Conservation (phyloP, 257 asterid genomes). For the Verbena officinalis region DNA sequence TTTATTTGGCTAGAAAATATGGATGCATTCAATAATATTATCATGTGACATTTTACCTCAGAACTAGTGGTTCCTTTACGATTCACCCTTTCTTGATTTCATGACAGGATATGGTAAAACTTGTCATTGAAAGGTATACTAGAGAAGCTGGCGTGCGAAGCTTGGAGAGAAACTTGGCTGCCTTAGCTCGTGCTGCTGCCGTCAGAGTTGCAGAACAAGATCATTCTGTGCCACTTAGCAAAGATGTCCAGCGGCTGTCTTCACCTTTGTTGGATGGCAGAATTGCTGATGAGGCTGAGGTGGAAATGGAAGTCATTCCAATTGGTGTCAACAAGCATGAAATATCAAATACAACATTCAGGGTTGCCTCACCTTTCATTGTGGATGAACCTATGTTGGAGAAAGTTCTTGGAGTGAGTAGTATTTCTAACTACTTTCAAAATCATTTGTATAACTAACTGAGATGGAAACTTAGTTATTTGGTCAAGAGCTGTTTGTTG, state of each 20-base stretch:
- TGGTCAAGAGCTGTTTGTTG: conserved; percentile 23
- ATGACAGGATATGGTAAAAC: conserved; percentile 77
- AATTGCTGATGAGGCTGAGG: conserved; percentile 91
- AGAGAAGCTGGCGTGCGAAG: conserved; percentile 99
- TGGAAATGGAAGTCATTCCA: conserved; percentile 97
- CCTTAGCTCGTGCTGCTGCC: conserved; percentile 99
- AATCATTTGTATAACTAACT: not conserved
- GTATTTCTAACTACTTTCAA: conserved; percentile 18
- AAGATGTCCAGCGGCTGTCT: conserved; percentile 81
- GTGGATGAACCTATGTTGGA: conserved; percentile 96
- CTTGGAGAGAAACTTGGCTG: conserved; percentile 95
- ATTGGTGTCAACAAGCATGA: conserved; percentile 84
- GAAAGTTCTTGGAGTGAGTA: conserved; percentile 95
- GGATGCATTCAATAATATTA: not conserved
- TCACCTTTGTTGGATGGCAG: conserved; percentile 83
- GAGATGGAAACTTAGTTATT: conserved; percentile 27
- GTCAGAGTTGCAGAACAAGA: conserved; percentile 90
- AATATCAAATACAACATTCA: conserved; percentile 72
- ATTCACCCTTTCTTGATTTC: conserved; percentile 33
- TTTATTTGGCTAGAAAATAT: conserved; percentile 10
- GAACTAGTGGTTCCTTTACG: conserved; percentile 25
- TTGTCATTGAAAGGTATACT: conserved; percentile 89
- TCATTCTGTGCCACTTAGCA: conserved; percentile 75
- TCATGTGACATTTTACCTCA: not conserved
- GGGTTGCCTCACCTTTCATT: conserved; percentile 63